Evolutionary conservation across 176 grass and related monocot species (phyloP).

Genomic region (Themeda triandra): DNA sequence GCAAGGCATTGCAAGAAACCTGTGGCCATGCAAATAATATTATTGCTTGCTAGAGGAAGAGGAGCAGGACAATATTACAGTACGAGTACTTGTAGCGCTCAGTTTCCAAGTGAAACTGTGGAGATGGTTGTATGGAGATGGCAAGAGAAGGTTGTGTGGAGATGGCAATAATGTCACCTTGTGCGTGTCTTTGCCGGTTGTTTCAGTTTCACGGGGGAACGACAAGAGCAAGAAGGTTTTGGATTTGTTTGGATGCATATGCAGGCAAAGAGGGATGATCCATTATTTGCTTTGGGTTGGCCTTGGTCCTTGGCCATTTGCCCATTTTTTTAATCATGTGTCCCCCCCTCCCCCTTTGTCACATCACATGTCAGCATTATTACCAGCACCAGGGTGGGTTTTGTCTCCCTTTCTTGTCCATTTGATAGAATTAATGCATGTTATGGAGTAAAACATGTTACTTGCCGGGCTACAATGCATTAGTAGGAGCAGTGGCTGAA

Average conservation of each 20-base stretch:
- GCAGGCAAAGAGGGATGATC: background rate
- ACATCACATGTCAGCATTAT: background rate
- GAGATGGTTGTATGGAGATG: too few species aligned
- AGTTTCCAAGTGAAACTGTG: background rate
- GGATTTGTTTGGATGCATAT: background rate
- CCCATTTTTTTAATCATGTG: constrained; percentile 17
- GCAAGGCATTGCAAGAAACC: background rate
- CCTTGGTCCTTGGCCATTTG: too few species aligned
- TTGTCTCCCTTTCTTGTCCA: background rate
- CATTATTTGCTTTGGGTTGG: background rate
- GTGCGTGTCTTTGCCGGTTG: background rate
- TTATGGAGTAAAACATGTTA: background rate
- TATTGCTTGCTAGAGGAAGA: too few species aligned
- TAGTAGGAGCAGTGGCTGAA: too few species aligned
- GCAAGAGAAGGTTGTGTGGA: too few species aligned
- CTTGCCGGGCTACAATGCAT: too few species aligned
- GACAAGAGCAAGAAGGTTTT: background rate
- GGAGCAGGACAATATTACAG: background rate
- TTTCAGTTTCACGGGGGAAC: background rate
- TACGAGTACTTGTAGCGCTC: background rate
- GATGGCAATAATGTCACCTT: too few species aligned
- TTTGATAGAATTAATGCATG: background rate
- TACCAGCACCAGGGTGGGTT: background rate
- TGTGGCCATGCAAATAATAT: background rate
- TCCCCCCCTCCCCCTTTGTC: background rate